phyloP scores from a whole-genome alignment of 805 yeast species.

The Yamadazyma kitorensis region DNA sequence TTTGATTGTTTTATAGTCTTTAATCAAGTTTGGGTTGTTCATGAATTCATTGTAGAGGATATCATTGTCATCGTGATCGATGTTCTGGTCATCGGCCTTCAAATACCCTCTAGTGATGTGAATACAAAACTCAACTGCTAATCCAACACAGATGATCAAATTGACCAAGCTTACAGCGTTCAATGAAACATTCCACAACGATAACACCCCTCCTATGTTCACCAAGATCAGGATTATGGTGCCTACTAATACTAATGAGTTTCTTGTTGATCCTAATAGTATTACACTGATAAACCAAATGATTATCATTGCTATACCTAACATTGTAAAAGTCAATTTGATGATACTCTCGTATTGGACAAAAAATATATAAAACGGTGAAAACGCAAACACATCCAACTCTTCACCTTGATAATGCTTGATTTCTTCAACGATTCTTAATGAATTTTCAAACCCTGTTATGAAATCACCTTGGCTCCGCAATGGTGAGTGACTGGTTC shows the following conservation, averaged over 20 bases:
- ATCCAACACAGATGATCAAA: constrained; percentile 85
- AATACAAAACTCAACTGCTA: constrained; percentile 90
- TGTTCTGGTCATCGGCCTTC: constrained; percentile 9
- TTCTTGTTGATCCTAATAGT: constrained; percentile 63
- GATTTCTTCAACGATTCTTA: constrained; percentile 61
- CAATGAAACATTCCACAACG: constrained; percentile 67
- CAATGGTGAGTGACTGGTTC: constrained; percentile 77
- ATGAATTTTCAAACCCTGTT: constrained; percentile 68
- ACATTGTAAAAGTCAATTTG: constrained; percentile 51
- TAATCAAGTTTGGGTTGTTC: constrained; percentile 3
- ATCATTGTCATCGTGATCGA: constrained; percentile 3
- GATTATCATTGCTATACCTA: constrained; percentile 50
- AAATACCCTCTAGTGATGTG: constrained; percentile 83
- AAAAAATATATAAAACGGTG: constrained; percentile 89
- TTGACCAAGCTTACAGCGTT: constrained; percentile 91
- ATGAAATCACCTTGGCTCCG: constrained; percentile 84
- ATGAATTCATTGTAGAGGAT: constrained; percentile 10
- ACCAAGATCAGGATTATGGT: constrained; percentile 65
- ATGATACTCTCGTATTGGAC: constrained; percentile 79
- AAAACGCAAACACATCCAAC: constrained; percentile 76
- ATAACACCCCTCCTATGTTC: constrained; percentile 80
- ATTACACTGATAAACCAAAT: constrained; percentile 53
- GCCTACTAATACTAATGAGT: constrained; percentile 53
- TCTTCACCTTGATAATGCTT: constrained; percentile 31
- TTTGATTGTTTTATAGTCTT: constrained; percentile 18